phyloP scores from a whole-genome alignment of 805 yeast genomes.

The Candida vaughaniae region DNA sequence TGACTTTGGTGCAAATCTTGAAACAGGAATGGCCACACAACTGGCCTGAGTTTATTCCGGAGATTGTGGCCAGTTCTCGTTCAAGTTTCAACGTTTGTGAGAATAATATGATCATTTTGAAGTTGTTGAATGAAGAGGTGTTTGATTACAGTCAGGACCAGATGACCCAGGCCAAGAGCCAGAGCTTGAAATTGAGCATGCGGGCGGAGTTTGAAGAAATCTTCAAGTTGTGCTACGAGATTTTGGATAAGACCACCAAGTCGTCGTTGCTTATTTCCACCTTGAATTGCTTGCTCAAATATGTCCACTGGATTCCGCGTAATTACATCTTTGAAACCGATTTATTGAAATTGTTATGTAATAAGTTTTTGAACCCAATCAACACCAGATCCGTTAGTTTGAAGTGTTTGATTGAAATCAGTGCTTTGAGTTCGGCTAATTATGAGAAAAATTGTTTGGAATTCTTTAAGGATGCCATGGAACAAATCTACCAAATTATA shows the following conservation, averaged over 20 bases:
- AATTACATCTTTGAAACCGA: constrained; percentile 89
- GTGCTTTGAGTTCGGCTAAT: constrained; percentile 60
- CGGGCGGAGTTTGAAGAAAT: constrained; percentile 89
- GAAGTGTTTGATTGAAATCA: constrained; percentile 91
- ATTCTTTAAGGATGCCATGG: constrained; percentile 73
- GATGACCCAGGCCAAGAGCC: constrained; percentile 94
- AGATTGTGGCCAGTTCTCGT: constrained; percentile 79
- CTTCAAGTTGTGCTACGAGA: constrained; percentile 90
- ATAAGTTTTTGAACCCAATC: constrained; percentile 72
- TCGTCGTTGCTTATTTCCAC: constrained; percentile 84
- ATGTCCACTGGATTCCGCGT: constrained; percentile 92
- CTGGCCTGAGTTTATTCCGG: constrained; percentile 98
- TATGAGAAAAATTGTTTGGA: constrained; percentile 56
- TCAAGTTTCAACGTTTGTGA: constrained; percentile 93
- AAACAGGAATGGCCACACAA: constrained; percentile 99
- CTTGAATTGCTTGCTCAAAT: constrained; percentile 74
- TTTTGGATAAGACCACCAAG: constrained; percentile 83
- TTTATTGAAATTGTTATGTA: constrained; percentile 65
- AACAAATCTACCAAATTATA: constrained; percentile 63
- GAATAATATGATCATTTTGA: constrained; percentile 91
- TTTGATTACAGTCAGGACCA: constrained; percentile 95
- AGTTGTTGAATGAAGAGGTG: constrained; percentile 89
- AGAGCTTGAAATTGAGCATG: constrained; percentile 78
- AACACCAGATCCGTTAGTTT: constrained; percentile 82
- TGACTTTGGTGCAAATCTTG: constrained; percentile 88